These are phyloP conservation scores for Colletotrichum sansevieriae DNA, from an alignment of 2,329 filamentous ascomycete species.

Conservation along the genomic window DNA sequence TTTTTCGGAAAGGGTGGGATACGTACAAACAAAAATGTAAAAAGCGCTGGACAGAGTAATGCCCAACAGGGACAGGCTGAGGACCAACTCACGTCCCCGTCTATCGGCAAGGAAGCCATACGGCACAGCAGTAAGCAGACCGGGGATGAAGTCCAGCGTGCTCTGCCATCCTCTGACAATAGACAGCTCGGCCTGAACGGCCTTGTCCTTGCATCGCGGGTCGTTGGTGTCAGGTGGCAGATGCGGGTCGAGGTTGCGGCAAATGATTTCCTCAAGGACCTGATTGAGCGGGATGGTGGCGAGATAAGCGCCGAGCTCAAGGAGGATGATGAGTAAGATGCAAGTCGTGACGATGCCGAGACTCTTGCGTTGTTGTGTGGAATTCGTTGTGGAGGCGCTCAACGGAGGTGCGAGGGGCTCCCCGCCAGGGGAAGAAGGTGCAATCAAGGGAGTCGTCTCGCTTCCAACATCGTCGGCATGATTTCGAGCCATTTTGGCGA, in stretches of 20 bases:
- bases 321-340: slow-evolving; percentile 56
- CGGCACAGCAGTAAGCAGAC: slow-evolving; percentile 41
- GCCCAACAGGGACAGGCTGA: slow-evolving; percentile 29
- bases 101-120: slow-evolving; percentile 43
- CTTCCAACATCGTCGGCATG: background rate
- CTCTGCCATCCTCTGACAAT: slow-evolving; percentile 42
- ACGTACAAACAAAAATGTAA: too few species aligned
- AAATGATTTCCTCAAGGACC: slow-evolving; percentile 27
- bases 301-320: background rate
- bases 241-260: slow-evolving; percentile 22
- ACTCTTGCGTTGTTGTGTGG: slow-evolving; percentile 44
- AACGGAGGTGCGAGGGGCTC: too few species aligned
- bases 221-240: background rate
- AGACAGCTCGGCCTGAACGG: slow-evolving; percentile 44
- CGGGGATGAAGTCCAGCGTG: slow-evolving; percentile 42
- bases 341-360: slow-evolving; percentile 61
- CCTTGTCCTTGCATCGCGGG: slow-evolving; percentile 42
- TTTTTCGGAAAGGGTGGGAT: too few species aligned
- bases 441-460: background rate
- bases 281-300: background rate
- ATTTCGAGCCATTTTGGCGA: background rate
- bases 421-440: background rate
- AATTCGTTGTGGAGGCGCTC: slow-evolving; percentile 45
- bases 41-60: too few species aligned
- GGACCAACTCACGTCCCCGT: slow-evolving; percentile 40